Evolutionary conservation across 1,284 basidiomycete species (phyloP), one percentile per base, ranked within the genome.

Genomic region (Ganoderma sinense): DNA sequence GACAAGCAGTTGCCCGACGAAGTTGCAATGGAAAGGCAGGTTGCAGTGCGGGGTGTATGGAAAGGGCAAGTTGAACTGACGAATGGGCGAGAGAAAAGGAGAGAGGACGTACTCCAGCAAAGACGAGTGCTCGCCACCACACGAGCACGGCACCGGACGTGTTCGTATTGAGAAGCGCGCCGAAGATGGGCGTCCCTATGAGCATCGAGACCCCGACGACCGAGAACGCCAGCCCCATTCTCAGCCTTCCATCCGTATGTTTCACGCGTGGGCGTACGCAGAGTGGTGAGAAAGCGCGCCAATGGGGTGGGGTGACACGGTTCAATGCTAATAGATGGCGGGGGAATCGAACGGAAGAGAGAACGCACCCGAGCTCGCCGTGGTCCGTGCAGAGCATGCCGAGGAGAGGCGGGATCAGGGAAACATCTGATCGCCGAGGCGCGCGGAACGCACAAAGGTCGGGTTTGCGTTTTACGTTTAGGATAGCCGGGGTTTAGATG

Each of bases 221-320:
- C 11, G 85, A 83, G 73, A 87, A 88, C 2, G 85, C 86, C 43
- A 87, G 77, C n/a, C 87, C 87, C 83, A 87, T 86, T 31, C 87
- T 82, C 11, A 83, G 81, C 53, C 86, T 87, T 11, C 18, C 45
- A n/a, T 48, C 11, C n/a, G 56, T 13, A 33, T 40, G 59, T 39
- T 51, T 51, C 48, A 51, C 48, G 39, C 16, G 59, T 26, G 59
- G 23, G 59, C 39, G 56, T 41, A 29, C 14, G 39, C 55, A 40
- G 63, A 53, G 40, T 39, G 53, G 59, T 23, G 33, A 14, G 62
- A 45, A 40, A 20, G 10, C 8, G 18, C 8, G 16, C 29, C 6
- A 7, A n/a, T 53, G 53, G 23, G 20, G 11, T 29, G 58, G 11
- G 10, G 56, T 39, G 41, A 11, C n/a, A 51, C 29, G 36, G 20